Conservation (phyloP, 2,329 filamentous ascomycete species). For the Diaporthe sp. region DNA sequence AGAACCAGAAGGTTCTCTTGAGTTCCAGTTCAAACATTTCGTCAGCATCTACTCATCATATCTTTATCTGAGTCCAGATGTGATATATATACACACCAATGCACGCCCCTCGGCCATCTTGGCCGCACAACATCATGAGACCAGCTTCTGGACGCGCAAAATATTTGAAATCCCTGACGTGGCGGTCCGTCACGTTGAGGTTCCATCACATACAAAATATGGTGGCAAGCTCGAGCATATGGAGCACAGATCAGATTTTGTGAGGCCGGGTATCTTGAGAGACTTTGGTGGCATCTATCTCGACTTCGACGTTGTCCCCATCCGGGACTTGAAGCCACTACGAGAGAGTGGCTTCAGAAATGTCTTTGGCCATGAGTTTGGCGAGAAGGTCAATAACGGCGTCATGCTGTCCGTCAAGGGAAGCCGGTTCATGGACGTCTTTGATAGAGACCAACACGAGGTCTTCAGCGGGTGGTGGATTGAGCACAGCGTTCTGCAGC, state of each 20-base stretch:
- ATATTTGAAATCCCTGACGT: background rate
- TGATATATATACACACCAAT: conserved; percentile 16
- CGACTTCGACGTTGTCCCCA: conserved; percentile 3
- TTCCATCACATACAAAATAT: conserved; percentile 1
- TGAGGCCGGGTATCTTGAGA: background rate
- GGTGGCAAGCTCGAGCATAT: conserved; percentile 2
- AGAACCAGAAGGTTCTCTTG: conserved; percentile 37
- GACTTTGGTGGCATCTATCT: conserved; percentile 18
- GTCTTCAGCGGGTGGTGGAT: conserved; percentile 21
- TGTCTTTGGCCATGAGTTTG: conserved; percentile 1
- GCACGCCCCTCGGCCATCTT: background rate
- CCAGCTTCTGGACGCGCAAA: conserved; percentile 9
- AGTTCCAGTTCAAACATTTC: conserved; percentile 16
- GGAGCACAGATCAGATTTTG: conserved; percentile 14
- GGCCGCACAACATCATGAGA: background rate
- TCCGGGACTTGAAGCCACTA: conserved; percentile 10
- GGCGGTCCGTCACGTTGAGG: background rate
- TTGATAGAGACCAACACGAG: conserved; percentile 8
- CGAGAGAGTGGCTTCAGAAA: conserved; percentile 13
- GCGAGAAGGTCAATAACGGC: conserved; percentile 15
- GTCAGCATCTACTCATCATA: conserved; percentile 14
- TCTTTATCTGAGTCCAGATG: conserved; percentile 8
- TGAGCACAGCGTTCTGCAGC: conserved; percentile 6
- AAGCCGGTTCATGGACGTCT: conserved; percentile 1
- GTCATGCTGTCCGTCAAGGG: conserved; percentile 9